Evolutionary conservation across 164 flowering plant genomes (phyloP), one percentile per base, ranked within the genome.

Genomic region (Platanus orientalis): DNA sequence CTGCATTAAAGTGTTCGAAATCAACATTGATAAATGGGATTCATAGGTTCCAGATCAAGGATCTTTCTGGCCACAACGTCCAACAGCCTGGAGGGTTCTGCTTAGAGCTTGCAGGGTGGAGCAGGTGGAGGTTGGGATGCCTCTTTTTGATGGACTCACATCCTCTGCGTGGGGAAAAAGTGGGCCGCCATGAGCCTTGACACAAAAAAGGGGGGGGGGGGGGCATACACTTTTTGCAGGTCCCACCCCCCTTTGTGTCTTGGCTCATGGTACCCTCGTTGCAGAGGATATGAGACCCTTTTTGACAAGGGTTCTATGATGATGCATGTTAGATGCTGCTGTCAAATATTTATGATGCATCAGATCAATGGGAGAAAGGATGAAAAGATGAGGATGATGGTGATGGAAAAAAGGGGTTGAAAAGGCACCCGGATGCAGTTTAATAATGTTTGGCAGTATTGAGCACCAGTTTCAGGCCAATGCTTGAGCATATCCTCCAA

Each of bases 331-430:
- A 73, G 71, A 78, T 82, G 60, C 71, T 81, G 45, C 49, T 87
- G 52, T 80, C 90, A n/a, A 84, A 83, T 70, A 78, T 88, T 11
- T 86, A 79, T 81, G 92, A 89, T 42, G 80, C 81, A 67, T 81
- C 90, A 32, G 80, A 82, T 45, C 61, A 69, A 65, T 90, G 94
- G 90, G 86, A 87, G 67, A 81, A 71, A 48, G 92, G n/a, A 94
- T 24, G 84, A 84, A 63, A 73, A 73, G 69, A 60, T 79, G 71
- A 79, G 90, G 67, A 59, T 52, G 56, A 62, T 24, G 17, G 78
- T 84, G 80, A 61, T n/a, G 23, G 21, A 57, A 71, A 36, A 77
- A 71, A 62, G 77, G 82, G 50, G 30, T 77, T 39, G 60, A 64
- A 54, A 85, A 85, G 67, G 66, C 62, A 61, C 74, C 84, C 3